Evolutionary conservation across 495 filamentous ascomycete species (phyloP).

Genomic region (Schizothecium vesticola): DNA sequence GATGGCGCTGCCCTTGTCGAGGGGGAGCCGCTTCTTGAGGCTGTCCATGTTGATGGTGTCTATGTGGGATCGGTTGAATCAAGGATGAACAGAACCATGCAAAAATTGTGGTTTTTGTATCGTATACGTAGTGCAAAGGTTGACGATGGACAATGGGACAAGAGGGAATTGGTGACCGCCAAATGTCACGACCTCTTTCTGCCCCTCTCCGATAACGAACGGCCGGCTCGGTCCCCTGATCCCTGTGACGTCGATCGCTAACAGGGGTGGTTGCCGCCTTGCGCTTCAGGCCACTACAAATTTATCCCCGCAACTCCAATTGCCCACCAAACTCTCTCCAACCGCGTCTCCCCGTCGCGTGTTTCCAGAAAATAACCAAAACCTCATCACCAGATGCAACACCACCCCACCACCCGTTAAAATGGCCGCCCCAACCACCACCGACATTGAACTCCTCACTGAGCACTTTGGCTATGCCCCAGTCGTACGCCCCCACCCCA

Average conservation of each 20-base stretch:
- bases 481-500: conserved; percentile 55
- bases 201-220: not conserved
- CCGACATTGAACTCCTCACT: conserved; percentile 73
- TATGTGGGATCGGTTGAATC: not conserved
- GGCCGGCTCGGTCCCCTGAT: not conserved
- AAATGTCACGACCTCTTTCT: conserved; percentile 2
- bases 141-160: not conserved
- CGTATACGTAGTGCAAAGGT: not conserved
- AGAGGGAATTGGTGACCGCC: not conserved
- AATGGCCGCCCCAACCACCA: conserved; percentile 18
- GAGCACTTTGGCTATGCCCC: conserved; percentile 96
- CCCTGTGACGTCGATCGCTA: conserved; percentile 5
- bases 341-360: conserved; percentile 4
- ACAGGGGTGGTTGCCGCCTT: conserved; percentile 13
- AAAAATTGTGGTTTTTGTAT: not conserved
- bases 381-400: not conserved
- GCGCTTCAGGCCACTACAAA: conserved; percentile 21
- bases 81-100: not conserved
- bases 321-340: not conserved
- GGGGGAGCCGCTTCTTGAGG: conserved; percentile 42
- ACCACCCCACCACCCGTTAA: conserved; percentile 1
- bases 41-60: conserved; percentile 30
- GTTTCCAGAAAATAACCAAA: conserved; percentile 4
- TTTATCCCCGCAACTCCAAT: not conserved
- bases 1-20: conserved; percentile 33